These are phyloP conservation scores for Tuctoria greenei DNA, from an alignment of 176 grass and related monocot genomes.

Conservation along the genomic window DNA sequence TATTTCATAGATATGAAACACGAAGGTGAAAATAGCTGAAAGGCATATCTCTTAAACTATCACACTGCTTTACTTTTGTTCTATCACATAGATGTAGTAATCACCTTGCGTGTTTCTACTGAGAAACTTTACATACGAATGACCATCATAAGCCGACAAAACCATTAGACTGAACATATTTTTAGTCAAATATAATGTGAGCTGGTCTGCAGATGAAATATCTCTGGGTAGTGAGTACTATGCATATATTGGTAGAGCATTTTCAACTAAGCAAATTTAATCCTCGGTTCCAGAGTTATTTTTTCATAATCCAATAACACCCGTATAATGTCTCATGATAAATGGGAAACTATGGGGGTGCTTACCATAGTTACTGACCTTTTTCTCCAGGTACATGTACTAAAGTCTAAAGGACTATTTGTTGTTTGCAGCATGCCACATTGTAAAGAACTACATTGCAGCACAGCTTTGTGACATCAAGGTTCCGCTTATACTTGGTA, in stretches of 20 bases:
- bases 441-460: slow-evolving; percentile 91
- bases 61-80: neutral
- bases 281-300: neutral
- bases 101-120: neutral
- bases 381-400: slow-evolving; percentile 40
- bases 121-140: neutral
- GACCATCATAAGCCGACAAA: slow-evolving; percentile 7
- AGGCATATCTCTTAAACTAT: neutral
- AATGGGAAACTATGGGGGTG: neutral
- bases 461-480: slow-evolving; percentile 68
- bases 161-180: neutral
- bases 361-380: slow-evolving; percentile 16
- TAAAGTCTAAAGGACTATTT: slow-evolving; percentile 51
- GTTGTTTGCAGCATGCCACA: slow-evolving; percentile 78
- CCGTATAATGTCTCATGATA: slow-evolving; percentile 7
- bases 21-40: neutral
- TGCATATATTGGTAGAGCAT: neutral
- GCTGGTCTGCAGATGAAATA: neutral
- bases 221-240: neutral
- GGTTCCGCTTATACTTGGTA: slow-evolving; percentile 90
- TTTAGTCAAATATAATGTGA: neutral
- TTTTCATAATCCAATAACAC: neutral
- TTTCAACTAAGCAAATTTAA: neutral
- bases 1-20: neutral
- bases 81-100: neutral